Evolutionary conservation across 2,329 filamentous ascomycete genomes (phyloP).

Genomic region (Fusarium sororula): DNA sequence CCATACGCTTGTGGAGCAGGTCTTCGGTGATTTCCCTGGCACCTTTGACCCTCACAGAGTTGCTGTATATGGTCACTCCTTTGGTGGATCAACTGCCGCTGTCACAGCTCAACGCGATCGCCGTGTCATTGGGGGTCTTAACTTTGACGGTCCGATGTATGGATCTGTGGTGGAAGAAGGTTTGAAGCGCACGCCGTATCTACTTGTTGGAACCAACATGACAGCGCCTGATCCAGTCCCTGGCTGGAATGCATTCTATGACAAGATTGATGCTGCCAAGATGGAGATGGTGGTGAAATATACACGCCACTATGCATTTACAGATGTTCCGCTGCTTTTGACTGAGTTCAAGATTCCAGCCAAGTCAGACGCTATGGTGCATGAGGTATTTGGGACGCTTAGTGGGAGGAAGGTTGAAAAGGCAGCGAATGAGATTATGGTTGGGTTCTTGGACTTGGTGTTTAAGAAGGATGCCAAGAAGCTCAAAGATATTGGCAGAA

Average conservation of each 20-base stretch:
- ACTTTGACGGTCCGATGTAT: conserved; percentile 21
- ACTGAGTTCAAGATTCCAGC: background rate
- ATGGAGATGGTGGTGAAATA: conserved; percentile 1
- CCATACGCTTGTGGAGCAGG: background rate
- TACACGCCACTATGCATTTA: conserved; percentile 6
- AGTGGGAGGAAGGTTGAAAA: background rate
- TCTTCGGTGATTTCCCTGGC: conserved; percentile 14
- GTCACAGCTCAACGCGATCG: conserved; percentile 44
- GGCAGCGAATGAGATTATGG: background rate
- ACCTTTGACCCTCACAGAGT: conserved; percentile 1
- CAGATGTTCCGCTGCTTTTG: conserved; percentile 13
- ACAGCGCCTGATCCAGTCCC: background rate
- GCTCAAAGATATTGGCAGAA: accelerated
- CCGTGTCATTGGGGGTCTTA: conserved; percentile 47
- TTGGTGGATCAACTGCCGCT: conserved; percentile 28
- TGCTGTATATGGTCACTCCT: conserved; percentile 19
- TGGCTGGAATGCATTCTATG: background rate
- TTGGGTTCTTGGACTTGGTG: background rate
- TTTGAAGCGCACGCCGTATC: conserved; percentile 36
- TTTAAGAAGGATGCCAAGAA: accelerated
- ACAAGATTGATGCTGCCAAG: conserved; percentile 5
- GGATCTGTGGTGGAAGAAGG: conserved; percentile 34
- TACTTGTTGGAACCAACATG: background rate
- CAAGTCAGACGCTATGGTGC: background rate
- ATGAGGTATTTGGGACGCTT: background rate